Evolutionary conservation across 2,329 filamentous ascomycete species (phyloP).

Genomic region (Didymella sp.): DNA sequence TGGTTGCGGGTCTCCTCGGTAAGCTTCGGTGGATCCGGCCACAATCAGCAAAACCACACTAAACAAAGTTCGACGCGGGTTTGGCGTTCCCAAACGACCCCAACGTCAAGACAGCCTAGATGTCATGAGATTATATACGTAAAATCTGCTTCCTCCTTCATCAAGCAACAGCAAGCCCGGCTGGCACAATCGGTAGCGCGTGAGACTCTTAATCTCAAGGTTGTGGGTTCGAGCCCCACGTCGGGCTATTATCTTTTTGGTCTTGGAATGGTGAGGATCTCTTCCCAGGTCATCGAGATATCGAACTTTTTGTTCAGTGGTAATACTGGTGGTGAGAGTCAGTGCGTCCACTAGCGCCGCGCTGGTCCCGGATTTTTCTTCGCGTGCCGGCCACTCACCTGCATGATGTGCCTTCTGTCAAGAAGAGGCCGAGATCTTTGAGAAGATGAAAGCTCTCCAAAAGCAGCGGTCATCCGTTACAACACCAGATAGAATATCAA

Average conservation of each 20-base stretch:
- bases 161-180: conserved; percentile 10
- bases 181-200: conserved; percentile 21
- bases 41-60: not conserved
- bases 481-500: too few species aligned
- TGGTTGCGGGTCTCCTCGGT: not conserved
- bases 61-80: too few species aligned
- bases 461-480: not conserved
- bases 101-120: not conserved
- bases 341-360: not conserved
- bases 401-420: not conserved
- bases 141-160: not conserved
- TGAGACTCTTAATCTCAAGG: conserved; percentile 21
- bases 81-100: not conserved
- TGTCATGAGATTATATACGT: not conserved
- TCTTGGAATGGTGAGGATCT: not conserved
- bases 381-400: not conserved
- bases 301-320: not conserved
- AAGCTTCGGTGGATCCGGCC: not conserved
- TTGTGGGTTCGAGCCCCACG: conserved; percentile 19
- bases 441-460: not conserved
- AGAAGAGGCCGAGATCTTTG: not conserved
- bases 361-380: not conserved
- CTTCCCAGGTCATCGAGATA: not conserved
- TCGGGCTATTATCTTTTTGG: conserved; percentile 9
- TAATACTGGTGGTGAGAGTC: not conserved